Conservation (phyloP, 2,329 filamentous ascomycete species). For the Colletotrichum sp. region DNA sequence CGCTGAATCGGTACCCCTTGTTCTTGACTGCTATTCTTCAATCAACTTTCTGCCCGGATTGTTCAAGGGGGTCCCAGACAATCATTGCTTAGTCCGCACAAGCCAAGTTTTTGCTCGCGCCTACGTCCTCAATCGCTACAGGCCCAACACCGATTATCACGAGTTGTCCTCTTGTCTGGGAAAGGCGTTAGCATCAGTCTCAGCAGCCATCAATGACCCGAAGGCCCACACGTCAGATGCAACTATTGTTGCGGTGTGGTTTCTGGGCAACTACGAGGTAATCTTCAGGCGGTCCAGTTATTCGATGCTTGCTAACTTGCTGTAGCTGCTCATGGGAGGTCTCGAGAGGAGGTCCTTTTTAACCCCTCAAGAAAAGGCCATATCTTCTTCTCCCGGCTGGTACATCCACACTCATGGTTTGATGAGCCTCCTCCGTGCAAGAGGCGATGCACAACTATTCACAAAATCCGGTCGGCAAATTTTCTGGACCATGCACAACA, state of each 20-base stretch:
- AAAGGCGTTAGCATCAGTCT: conserved; percentile 41
- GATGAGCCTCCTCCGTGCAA: conserved; percentile 39
- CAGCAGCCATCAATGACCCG: conserved; percentile 37
- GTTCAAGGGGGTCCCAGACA: conserved; percentile 26
- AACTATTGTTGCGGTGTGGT: conserved; percentile 45
- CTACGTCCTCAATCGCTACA: conserved; percentile 41
- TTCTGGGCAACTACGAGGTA: conserved; percentile 45
- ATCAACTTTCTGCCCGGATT: conserved; percentile 37
- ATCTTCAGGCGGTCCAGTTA: neutral
- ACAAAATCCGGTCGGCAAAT: conserved; percentile 29
- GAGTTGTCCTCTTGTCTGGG: conserved; percentile 41
- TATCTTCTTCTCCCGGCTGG: conserved; percentile 27
- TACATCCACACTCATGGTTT: conserved; percentile 40
- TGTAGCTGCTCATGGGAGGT: conserved; percentile 42
- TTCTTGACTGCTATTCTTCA: conserved; percentile 41
- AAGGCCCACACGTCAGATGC: conserved; percentile 32
- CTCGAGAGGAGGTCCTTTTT: conserved; percentile 23
- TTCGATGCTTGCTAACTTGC: neutral
- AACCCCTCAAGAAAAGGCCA: neutral
- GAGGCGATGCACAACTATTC: conserved; percentile 32
- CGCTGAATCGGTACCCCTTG: conserved; percentile 40
- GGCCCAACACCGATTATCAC: conserved; percentile 32
- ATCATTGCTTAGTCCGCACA: conserved; percentile 43
- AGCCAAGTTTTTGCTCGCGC: conserved; percentile 45
- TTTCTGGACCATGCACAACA: conserved; percentile 44